phyloP scores from a whole-genome alignment of 164 flowering plant species.

The Protea cynaroides region DNA sequence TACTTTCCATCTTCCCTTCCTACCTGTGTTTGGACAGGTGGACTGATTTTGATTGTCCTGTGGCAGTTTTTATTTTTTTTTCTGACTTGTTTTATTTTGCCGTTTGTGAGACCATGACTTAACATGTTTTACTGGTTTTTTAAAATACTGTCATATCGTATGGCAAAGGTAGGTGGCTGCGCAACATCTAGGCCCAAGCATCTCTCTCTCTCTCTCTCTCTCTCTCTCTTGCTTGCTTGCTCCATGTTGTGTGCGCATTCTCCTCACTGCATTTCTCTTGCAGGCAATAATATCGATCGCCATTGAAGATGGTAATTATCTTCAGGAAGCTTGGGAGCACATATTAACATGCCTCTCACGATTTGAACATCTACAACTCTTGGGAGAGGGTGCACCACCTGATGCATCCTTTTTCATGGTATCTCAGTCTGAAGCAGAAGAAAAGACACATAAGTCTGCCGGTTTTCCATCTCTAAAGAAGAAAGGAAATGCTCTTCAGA shows the following conservation, averaged over 20 bases:
- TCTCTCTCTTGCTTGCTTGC: too few relatives aligned
- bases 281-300: conserved; percentile 96
- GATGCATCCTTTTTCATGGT: conserved; percentile 77
- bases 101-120: too few relatives aligned
- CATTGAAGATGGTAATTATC: conserved; percentile 90
- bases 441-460: conserved; percentile 43
- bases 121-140: too few relatives aligned
- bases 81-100: neutral
- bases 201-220: neutral
- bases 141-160: neutral
- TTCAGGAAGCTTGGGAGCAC: conserved; percentile 99
- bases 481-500: conserved; percentile 74
- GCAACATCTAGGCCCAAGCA: neutral
- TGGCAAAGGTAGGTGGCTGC: neutral
- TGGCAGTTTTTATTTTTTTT: neutral
- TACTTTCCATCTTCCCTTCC: neutral
- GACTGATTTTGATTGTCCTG: conserved; percentile 2
- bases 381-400: conserved; percentile 97
- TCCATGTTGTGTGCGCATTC: neutral
- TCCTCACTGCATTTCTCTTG: neutral
- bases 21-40: neutral
- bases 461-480: conserved; percentile 61
- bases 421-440: conserved; percentile 63
- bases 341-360: conserved; percentile 92
- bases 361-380: conserved; percentile 88